Conservation (phyloP, 352 stramenopile species). For the Globisporangium abappressorium region DNA sequence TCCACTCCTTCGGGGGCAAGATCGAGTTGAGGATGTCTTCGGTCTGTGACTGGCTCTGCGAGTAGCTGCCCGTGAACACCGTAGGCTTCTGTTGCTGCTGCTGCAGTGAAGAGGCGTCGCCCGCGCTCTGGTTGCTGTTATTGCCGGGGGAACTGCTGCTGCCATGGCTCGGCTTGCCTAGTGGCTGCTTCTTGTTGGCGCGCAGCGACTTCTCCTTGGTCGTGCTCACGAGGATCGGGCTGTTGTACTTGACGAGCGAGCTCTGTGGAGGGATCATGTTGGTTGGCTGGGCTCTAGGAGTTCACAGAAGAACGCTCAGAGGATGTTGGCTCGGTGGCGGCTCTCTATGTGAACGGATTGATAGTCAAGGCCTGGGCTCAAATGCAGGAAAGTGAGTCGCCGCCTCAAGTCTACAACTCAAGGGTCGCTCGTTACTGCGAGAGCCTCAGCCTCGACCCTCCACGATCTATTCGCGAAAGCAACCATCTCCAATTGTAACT, state of each 20-base stretch:
- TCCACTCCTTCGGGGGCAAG: constrained; percentile 87
- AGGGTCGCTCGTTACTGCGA: not conserved
- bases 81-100: constrained; percentile 37
- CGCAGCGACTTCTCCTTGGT: constrained; percentile 76
- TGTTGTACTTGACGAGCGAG: constrained; percentile 92
- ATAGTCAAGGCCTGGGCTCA: not conserved
- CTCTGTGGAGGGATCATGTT: constrained; percentile 84
- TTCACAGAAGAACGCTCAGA: not conserved
- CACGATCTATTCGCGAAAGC: too few relatives aligned
- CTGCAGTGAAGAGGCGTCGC: not conserved
- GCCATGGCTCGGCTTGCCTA: constrained; percentile 18
- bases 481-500: too few relatives aligned
- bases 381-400: not conserved
- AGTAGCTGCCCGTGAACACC: constrained; percentile 60
- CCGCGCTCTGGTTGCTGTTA: constrained; percentile 16
- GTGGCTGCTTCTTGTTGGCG: constrained; percentile 40
- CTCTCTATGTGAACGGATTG: not conserved
- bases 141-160: constrained; percentile 15
- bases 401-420: not conserved
- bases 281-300: not conserved
- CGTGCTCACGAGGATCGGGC: constrained; percentile 86
- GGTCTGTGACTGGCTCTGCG: constrained; percentile 62
- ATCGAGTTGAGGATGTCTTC: constrained; percentile 93
- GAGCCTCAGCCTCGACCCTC: too few relatives aligned
- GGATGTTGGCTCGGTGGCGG: too few relatives aligned